These are phyloP conservation scores for Artemisia annua DNA, from an alignment of 129 eudicot genomes.

Conservation along the genomic window DNA sequence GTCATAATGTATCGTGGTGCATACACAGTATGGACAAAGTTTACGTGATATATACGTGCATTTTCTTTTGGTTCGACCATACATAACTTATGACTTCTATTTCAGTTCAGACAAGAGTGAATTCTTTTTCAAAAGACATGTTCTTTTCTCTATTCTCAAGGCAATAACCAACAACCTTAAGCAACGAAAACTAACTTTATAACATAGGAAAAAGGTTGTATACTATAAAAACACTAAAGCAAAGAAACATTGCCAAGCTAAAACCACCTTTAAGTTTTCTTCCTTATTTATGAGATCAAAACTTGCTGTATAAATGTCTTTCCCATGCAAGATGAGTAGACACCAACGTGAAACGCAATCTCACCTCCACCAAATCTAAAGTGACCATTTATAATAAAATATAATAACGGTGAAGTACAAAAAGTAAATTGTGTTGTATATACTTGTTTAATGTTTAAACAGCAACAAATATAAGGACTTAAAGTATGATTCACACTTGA, in stretches of 20 bases:
- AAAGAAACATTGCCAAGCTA: conserved; percentile 39
- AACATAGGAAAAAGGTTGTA: conserved; percentile 30
- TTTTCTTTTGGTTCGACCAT: neutral
- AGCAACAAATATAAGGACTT: too few species aligned
- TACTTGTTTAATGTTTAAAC: neutral
- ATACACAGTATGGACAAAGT: neutral
- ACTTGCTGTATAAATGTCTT: conserved; percentile 19
- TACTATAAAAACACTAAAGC: conserved; percentile 27
- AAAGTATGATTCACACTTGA: too few species aligned
- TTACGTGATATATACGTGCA: neutral
- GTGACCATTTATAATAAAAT: neutral
- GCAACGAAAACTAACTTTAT: conserved; percentile 37
- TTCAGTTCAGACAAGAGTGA: conserved; percentile 2
- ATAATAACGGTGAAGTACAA: neutral
- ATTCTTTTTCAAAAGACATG: conserved; percentile 26
- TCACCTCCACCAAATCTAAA: conserved; percentile 29
- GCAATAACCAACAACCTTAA: conserved; percentile 37
- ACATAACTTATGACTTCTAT: conserved; percentile 4
- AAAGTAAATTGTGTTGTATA: neutral
- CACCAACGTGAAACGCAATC: conserved; percentile 39
- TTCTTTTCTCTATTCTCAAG: conserved; percentile 44
- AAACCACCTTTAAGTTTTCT: conserved; percentile 34
- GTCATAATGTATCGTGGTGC: neutral
- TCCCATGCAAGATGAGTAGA: conserved; percentile 44
- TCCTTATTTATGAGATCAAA: conserved; percentile 28